Conservation (phyloP, 2,329 filamentous ascomycete genomes). For the Trichoderma breve region DNA sequence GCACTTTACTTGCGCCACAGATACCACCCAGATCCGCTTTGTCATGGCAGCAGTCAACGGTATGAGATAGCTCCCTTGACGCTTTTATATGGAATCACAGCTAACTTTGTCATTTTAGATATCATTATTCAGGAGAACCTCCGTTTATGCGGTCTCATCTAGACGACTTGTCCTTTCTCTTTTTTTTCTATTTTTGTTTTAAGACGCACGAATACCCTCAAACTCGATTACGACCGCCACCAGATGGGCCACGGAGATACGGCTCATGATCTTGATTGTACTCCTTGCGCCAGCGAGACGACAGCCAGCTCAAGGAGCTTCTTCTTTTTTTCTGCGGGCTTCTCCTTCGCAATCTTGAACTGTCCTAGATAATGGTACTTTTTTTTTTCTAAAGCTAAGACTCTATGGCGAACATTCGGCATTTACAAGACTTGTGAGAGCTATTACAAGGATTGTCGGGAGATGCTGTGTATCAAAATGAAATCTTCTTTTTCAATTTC, state of each 20-base stretch:
- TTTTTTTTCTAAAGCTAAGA: slow-evolving; percentile 17
- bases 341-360: slow-evolving; percentile 16
- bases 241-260: slow-evolving; percentile 38
- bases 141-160: slow-evolving; percentile 94
- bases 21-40: slow-evolving; percentile 98
- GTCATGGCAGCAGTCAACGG: slow-evolving; percentile 99
- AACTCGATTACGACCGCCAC: slow-evolving; percentile 41
- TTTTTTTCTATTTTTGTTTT: slow-evolving; percentile 24
- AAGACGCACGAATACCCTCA: slow-evolving; percentile 44
- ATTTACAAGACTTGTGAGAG: slow-evolving; percentile 28
- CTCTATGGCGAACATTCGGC: slow-evolving; percentile 20
- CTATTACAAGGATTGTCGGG: slow-evolving; percentile 32
- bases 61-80: slow-evolving; percentile 44
- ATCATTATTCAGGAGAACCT: slow-evolving; percentile 99
- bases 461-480: slow-evolving; percentile 34
- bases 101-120: slow-evolving; percentile 60
- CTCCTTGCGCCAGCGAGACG: slow-evolving; percentile 31
- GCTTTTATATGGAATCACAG: slow-evolving; percentile 12
- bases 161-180: slow-evolving; percentile 44
- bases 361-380: slow-evolving; percentile 21
- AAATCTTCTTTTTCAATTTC: slow-evolving; percentile 23
- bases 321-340: slow-evolving; percentile 5
- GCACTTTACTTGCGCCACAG: slow-evolving; percentile 97
- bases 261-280: slow-evolving; percentile 41
- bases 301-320: slow-evolving; percentile 22